Base-by-base conservation (phyloP, 441 rosid species). In the Manihot esculenta region DNA sequence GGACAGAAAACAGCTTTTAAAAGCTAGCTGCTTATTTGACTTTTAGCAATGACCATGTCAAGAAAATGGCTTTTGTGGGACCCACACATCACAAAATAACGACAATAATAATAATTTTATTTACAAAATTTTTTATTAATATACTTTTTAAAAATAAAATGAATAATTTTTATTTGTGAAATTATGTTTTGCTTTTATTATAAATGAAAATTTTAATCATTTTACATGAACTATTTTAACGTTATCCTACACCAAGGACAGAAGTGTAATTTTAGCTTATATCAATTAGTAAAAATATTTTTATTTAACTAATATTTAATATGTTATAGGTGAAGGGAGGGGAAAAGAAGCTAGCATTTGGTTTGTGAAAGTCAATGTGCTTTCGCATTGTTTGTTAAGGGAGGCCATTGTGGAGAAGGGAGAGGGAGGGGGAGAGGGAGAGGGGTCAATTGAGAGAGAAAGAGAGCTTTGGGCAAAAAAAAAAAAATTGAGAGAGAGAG, bases 351-450 rank as follows among this genome's bases (percentile, higher is more conserved):
- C 77, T 56, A 62, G 9, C 77, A 17, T 61, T 38, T 64, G 76
- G 61, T 61, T 79, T 76, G 73, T 62, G 27, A 86, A 90, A 87
- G 97, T 92, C 97, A 89, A 89, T 83, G 90, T 74, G 85, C 78
- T 81, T 74, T 81, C 80, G 78, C 79, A 78, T 81, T 79, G 74
- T 80, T 79, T 77, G 77, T 66, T 75, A 50, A 55, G 69, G 42
- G 70, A 45, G 75, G 69, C 60, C 68, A 72, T 65, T 62, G 72
- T 41, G 72, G 73, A 75, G 75, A 83, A 77, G 71, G 68, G 67
- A 68, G 54, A 75, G 68, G n/a, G 75, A 60, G 53, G 24, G 26
- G 8, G 41, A 45, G 42, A 38, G 42, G 5, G 41, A 55, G 65
- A 42, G 33, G 9, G 64, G 4, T 62, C 10, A 23, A n/a, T 61